A percentile compares a stretch with the other conserved stretches of the same genome.
These are phyloP conservation scores for Nelumbo lutea DNA, from an alignment of 164 flowering plant genomes.

Conservation along the genomic window DNA sequence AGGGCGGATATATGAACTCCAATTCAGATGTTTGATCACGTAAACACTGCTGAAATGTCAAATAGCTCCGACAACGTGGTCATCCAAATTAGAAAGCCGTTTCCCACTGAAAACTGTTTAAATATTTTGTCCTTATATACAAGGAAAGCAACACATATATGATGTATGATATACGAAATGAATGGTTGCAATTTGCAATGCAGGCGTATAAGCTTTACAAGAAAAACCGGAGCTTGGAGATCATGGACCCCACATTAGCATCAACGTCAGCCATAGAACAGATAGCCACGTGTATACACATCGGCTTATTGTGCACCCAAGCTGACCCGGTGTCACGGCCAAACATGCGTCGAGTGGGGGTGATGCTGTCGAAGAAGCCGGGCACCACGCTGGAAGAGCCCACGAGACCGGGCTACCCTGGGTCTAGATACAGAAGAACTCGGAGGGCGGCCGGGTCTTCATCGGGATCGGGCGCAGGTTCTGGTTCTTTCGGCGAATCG, in stretches of 20 bases:
- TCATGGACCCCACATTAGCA: conserved; percentile 56
- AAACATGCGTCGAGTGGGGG: conserved; percentile 56
- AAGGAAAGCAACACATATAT: too few species aligned
- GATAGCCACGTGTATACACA: conserved; percentile 58
- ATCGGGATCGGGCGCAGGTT: conserved; percentile 15
- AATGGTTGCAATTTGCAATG: not conserved
- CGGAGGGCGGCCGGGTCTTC: conserved; percentile 17
- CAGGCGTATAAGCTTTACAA: conserved; percentile 73
- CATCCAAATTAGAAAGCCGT: too few species aligned
- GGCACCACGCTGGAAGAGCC: conserved; percentile 60
- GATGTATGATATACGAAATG: too few species aligned
- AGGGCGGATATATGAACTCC: too few species aligned
- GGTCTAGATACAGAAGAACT: conserved; percentile 46
- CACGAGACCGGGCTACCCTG: conserved; percentile 61
- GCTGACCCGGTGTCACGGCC: conserved; percentile 72
- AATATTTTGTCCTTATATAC: too few species aligned
- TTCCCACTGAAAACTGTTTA: too few species aligned
- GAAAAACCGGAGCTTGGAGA: conserved; percentile 56
- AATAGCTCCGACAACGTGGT: too few species aligned
- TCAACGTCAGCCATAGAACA: conserved; percentile 43
- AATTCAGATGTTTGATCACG: too few species aligned
- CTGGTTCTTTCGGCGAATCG: conserved; percentile 27
- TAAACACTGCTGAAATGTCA: too few species aligned
- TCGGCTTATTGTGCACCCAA: conserved; percentile 75
- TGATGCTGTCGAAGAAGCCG: conserved; percentile 56